Evolutionary conservation across 768 basidiomycete species (phyloP), one percentile per base, ranked within the genome.

Genomic region (Lactarius pseudohatsudake): DNA sequence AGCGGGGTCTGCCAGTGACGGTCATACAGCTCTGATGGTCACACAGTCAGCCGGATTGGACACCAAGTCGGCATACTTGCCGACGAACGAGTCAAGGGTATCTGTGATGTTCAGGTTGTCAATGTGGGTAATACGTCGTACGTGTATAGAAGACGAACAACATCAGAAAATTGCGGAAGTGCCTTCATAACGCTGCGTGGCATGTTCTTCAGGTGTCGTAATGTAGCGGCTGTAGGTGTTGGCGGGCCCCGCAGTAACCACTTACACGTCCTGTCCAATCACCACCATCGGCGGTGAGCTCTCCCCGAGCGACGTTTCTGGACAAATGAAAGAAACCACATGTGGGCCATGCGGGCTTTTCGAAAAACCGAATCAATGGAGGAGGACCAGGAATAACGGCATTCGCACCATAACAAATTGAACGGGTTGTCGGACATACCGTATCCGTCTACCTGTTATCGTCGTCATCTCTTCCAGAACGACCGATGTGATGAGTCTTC

Each of bases 391-490:
- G 30, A 32, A 28, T 53, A 34, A 53, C 47, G 60, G 65, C 55
- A 66, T 70, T 34, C 28, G 56, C 43, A 2, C 68, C 53, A 58
- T 30, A 41, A 18, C 40, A 26, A 47, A 32, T 50, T 38, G 65
- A 41, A 59, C 8, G 74, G 40, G 45, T 50, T 26, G 9, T 56
- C 57, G 59, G 60, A 68, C 84, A 58, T 64, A 89, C 88, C 90
- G 83, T 64, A 92, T 80, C 47, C 91, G 83, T 66, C 91, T 78
- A 16, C 91, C 91, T 45, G 89, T 81, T 91, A 92, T 92, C 3
- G 91, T 93, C 6, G 91, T 92, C 64, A 91, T 75, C 75, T 93
- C 91, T 36, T 89, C 89, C 20, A 90, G 89, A 72, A 91, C 84
- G 69, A 91, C 81, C 65, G 91, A 40, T 40, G 38, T 86, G 62